A percentile compares a stretch with the other conserved stretches of the same genome.
phyloP scores from a whole-genome alignment of 345 rosid genomes.

The Dovyalis caffra region DNA sequence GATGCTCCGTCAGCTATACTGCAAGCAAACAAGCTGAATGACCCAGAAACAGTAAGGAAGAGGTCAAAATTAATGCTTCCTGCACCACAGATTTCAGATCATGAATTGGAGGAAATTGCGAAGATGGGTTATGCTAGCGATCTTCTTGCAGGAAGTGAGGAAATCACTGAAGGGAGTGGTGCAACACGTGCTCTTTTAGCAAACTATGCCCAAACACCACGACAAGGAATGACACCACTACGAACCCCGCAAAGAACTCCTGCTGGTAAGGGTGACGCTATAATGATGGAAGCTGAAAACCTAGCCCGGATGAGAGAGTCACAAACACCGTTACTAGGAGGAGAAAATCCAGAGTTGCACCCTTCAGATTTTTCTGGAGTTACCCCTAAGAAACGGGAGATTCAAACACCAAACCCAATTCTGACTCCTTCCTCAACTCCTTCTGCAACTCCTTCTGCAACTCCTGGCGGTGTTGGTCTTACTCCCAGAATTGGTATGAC shows the following conservation, averaged over 20 bases:
- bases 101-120: slow-evolving; percentile 93
- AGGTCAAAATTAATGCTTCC: slow-evolving; percentile 97
- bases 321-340: slow-evolving; percentile 94
- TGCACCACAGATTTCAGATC: slow-evolving; percentile 94
- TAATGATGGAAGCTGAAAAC: slow-evolving; percentile 99
- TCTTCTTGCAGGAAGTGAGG: slow-evolving; percentile 77
- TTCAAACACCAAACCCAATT: slow-evolving; percentile 92
- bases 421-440: slow-evolving; percentile 93
- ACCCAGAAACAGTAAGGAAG: slow-evolving; percentile 92
- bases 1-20: slow-evolving; percentile 92
- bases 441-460: slow-evolving; percentile 90
- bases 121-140: slow-evolving; percentile 99
- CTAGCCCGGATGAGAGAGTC: slow-evolving; percentile 95
- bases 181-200: slow-evolving; percentile 97
- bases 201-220: slow-evolving; percentile 84
- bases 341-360: slow-evolving; percentile 97
- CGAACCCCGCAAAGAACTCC: slow-evolving; percentile 98
- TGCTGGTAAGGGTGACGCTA: slow-evolving; percentile 92
- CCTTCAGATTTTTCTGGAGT: slow-evolving; percentile 99
- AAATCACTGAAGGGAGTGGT: slow-evolving; percentile 80
- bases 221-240: slow-evolving; percentile 80
- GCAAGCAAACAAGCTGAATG: slow-evolving; percentile 97
- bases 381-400: slow-evolving; percentile 83
- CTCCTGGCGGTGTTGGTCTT: slow-evolving; percentile 74
- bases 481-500: slow-evolving; percentile 95